phyloP scores from a whole-genome alignment of 2,329 filamentous ascomycete species.

The Domatiomyces globalis region DNA sequence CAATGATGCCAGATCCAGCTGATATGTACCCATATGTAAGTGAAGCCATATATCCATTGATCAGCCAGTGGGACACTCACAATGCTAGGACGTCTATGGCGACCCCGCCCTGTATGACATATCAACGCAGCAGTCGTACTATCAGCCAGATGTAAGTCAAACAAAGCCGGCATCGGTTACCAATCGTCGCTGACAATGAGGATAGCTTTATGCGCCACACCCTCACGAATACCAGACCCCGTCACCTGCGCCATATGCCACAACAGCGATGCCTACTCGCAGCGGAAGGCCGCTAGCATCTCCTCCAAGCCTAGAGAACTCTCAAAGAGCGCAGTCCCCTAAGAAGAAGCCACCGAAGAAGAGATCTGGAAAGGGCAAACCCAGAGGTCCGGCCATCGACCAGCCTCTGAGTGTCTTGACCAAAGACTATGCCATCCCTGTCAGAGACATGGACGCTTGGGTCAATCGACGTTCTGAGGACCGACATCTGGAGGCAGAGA shows the following conservation, averaged over 20 bases:
- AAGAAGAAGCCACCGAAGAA: conserved; percentile 14
- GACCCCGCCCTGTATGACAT: conserved; percentile 14
- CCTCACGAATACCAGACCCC: not conserved
- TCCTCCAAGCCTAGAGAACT: conserved; percentile 10
- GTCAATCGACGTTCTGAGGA: conserved; percentile 57
- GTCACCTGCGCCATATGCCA: conserved; percentile 6
- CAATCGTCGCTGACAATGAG: conserved; percentile 5
- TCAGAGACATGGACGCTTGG: conserved; percentile 67
- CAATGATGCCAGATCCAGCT: conserved; percentile 4
- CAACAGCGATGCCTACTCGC: conserved; percentile 11
- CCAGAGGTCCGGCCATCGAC: conserved; percentile 30
- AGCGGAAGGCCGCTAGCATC: conserved; percentile 16
- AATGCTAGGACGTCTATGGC: conserved; percentile 12
- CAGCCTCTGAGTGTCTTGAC: conserved; percentile 59
- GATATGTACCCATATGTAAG: conserved; percentile 12
- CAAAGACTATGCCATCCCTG: conserved; percentile 44
- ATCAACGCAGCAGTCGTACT: conserved; percentile 10
- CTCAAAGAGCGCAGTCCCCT: conserved; percentile 26
- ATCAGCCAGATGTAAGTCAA: conserved; percentile 12
- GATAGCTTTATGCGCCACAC: conserved; percentile 4
- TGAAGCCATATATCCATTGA: not conserved
- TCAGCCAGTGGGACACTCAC: conserved; percentile 4
- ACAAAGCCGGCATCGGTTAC: not conserved
- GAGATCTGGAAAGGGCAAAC: conserved; percentile 12
- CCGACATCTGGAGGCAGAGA: conserved; percentile 53